phyloP scores from a whole-genome alignment of 441 rosid species.

The Lepidium campestre region DNA sequence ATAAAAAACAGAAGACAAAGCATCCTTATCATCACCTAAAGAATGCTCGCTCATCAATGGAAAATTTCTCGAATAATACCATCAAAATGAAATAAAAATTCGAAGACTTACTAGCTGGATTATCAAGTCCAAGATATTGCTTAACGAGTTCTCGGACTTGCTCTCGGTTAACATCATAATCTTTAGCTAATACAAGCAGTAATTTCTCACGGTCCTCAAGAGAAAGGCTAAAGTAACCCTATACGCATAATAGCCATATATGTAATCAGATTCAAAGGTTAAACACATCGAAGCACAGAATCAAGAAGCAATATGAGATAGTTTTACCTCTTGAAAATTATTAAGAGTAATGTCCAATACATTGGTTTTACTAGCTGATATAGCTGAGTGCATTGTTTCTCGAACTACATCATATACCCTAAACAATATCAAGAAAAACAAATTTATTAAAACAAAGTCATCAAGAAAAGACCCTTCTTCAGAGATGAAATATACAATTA shows the following conservation, averaged over 20 bases:
- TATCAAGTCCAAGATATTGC: conserved; percentile 76
- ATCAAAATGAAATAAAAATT: not conserved
- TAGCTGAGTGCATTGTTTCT: conserved; percentile 78
- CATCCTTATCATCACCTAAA: conserved; percentile 51
- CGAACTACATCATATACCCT: conserved; percentile 68
- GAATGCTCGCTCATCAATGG: conserved; percentile 15
- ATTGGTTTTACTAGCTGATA: conserved; percentile 68
- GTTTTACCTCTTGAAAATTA: conserved; percentile 64
- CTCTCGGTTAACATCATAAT: conserved; percentile 66
- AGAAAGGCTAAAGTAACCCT: conserved; percentile 80
- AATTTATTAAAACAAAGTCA: not conserved
- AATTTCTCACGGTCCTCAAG: conserved; percentile 50
- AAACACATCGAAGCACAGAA: not conserved
- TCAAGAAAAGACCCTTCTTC: not conserved
- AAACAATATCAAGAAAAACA: not conserved
- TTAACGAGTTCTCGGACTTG: conserved; percentile 71
- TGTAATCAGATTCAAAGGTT: not conserved
- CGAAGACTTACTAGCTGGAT: conserved; percentile 40
- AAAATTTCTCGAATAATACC: not conserved
- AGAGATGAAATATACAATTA: not conserved
- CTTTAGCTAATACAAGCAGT: conserved; percentile 65
- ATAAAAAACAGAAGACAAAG: conserved; percentile 58
- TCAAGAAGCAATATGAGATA: not conserved
- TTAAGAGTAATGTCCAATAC: conserved; percentile 60
- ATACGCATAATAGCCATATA: conserved; percentile 13